Evolutionary conservation across 2,329 filamentous ascomycete genomes (phyloP).

Genomic region (Davidsoniella eucalypti): DNA sequence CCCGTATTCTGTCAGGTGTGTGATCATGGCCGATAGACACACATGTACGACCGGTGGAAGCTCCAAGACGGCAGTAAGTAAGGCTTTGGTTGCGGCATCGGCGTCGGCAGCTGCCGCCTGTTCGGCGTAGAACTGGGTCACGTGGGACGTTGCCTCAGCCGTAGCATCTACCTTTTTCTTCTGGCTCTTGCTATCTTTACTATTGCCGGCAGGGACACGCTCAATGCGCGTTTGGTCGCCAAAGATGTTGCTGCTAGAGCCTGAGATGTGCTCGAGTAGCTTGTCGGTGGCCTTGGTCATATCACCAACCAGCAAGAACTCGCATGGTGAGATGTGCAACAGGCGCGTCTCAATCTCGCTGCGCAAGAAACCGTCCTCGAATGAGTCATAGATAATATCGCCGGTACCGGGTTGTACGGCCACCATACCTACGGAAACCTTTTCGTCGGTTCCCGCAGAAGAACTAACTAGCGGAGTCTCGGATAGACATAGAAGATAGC

Average conservation of each 20-base stretch:
- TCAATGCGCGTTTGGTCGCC: conserved; percentile 82
- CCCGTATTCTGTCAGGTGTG: conserved; percentile 77
- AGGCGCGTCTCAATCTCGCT: conserved; percentile 91
- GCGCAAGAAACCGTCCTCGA: conserved; percentile 95
- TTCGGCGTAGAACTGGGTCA: conserved; percentile 81
- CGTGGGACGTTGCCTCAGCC: conserved; percentile 50
- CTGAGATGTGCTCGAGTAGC: conserved; percentile 74
- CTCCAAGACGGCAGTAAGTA: conserved; percentile 74
- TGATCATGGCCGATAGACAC: conserved; percentile 93
- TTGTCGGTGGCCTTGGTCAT: conserved; percentile 86
- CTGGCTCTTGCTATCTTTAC: no score
- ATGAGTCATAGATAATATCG: conserved; percentile 88
- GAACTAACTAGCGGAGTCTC: conserved; percentile 60
- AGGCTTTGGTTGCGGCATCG: conserved; percentile 35
- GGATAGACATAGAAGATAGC: conserved; percentile 87
- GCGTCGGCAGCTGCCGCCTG: conserved; percentile 49
- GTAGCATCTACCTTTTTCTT: background rate
- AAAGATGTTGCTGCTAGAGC: conserved; percentile 80
- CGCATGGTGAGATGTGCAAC: conserved; percentile 86
- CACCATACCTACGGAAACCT: conserved; percentile 77
- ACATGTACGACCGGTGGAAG: conserved; percentile 76
- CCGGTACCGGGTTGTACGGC: conserved; percentile 92
- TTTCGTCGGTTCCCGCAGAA: conserved; percentile 75
- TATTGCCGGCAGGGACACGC: conserved; percentile 28
- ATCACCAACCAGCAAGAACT: conserved; percentile 83